Conservation (phyloP, 768 basidiomycete species). For the Pisolithus albus region DNA sequence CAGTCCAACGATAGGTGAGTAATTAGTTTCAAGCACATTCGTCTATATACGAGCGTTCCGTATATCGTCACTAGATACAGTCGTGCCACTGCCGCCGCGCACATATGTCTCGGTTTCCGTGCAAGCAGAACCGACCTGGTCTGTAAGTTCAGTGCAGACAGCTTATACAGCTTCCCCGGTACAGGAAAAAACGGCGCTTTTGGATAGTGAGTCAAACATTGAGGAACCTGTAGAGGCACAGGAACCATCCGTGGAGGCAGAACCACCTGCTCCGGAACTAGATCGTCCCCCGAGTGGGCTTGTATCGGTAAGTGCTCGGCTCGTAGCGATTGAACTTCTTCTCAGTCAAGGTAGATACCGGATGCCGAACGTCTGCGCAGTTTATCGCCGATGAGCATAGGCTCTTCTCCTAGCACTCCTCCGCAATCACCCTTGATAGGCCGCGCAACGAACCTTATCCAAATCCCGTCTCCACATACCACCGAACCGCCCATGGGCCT, state of each 20-base stretch:
- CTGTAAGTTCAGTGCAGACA: slow-evolving; percentile 35
- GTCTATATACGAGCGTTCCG: slow-evolving; percentile 21
- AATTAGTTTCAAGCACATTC: not conserved
- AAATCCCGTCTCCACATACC: slow-evolving; percentile 3
- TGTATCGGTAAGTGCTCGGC: slow-evolving; percentile 15
- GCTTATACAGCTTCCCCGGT: slow-evolving; percentile 12
- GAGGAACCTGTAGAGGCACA: slow-evolving; percentile 11
- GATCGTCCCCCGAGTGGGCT: slow-evolving; percentile 11
- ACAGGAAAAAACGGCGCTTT: slow-evolving; percentile 5
- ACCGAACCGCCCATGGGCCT: slow-evolving; percentile 3
- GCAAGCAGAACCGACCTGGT: slow-evolving; percentile 34
- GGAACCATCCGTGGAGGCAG: slow-evolving; percentile 3
- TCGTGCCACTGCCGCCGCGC: slow-evolving; percentile 11
- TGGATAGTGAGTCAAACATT: slow-evolving; percentile 2
- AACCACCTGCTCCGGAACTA: slow-evolving; percentile 2
- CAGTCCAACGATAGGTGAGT: slow-evolving; percentile 32
- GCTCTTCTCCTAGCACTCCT: slow-evolving; percentile 38
- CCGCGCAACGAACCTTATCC: slow-evolving; percentile 1
- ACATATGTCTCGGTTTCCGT: slow-evolving; percentile 38
- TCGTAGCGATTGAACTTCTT: slow-evolving; percentile 1
- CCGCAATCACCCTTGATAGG: slow-evolving; percentile 16
- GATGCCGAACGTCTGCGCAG: slow-evolving; percentile 35
- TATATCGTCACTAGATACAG: slow-evolving; percentile 25
- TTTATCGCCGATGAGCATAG: slow-evolving; percentile 58
- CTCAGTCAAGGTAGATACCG: slow-evolving; percentile 28